Base-by-base conservation (phyloP, 2,329 filamentous ascomycete species). In the Diaporthe capsici region DNA sequence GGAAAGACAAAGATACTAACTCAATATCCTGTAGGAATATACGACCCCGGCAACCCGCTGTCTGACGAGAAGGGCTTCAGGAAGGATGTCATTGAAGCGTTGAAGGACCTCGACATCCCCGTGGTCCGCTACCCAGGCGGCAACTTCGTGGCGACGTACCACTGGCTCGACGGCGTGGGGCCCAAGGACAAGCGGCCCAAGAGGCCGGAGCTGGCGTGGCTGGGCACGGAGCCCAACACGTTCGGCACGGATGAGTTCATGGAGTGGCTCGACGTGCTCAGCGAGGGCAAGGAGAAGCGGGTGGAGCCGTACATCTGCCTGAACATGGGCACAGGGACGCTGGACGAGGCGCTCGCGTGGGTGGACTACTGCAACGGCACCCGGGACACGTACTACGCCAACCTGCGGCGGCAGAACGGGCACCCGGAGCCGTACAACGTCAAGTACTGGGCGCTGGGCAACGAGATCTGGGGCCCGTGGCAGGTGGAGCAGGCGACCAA, bases 211-310 rank as follows among this genome's bases (percentile, higher is more conserved):
- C 88, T 97, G 72, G 94, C 94, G 7, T 97, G 94, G 95, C 87
- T 94, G 28, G 93, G 92, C 47, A 90, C 90, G 1, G 95, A 97
- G 85, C 90, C 88, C 39, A 97, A 97, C 82, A 87, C 93, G 77
- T 96, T 97, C 80, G 94, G 94, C 75, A 97, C 94, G 0, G 94
- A 97, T 82, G 95, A 97, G 86, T 97, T 97, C 84, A 91, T 97
- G 89, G 89, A 92, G 79, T 96, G 94, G 94, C 95, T 94, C 78
- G 88, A 92, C 78, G 86, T 90, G 13, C 90, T 95, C 10, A 91
- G 91, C 34, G 91, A 91, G 9, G 91, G 93, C 80, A 80, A 79
- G 39, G 84, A 88, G 13, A 87, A 90, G 37, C 89, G 90, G 31
- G 93, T 94, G 0, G 93, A 96, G 86, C 94, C 94, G 6, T 97